Evolutionary conservation across 2,329 filamentous ascomycete species (phyloP).

Genomic region (Talaromyces islandicus): DNA sequence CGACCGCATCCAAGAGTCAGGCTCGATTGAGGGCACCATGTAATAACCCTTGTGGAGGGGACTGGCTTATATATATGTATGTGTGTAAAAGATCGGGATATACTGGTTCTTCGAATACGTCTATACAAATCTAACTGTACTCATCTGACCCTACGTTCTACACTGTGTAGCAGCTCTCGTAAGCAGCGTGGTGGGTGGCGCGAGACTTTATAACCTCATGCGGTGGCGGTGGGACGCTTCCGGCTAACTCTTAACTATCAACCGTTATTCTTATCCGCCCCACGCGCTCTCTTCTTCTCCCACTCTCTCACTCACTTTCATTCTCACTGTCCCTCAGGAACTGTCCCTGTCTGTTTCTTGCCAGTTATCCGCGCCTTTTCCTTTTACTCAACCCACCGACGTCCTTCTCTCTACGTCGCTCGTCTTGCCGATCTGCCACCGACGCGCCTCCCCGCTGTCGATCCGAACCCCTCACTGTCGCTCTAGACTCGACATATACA

Average conservation of each 20-base stretch:
- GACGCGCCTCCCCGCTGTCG: neutral
- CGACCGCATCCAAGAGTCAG: constrained; percentile 13
- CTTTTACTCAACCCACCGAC: neutral
- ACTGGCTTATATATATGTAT: neutral
- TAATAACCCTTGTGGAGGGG: neutral
- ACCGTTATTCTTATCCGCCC: neutral
- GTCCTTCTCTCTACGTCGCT: neutral
- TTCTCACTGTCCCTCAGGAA: neutral
- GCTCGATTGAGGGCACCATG: constrained; percentile 4
- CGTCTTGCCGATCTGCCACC: neutral
- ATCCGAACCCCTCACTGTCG: neutral
- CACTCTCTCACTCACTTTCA: neutral
- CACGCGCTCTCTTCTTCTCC: neutral
- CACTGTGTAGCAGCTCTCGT: neutral
- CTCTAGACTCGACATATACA: neutral
- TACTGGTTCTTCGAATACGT: neutral
- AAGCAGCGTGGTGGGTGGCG: neutral
- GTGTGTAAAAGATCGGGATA: neutral
- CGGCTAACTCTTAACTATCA: too few relatives aligned
- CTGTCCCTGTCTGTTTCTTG: neutral
- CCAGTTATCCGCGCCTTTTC: neutral
- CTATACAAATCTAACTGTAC: neutral
- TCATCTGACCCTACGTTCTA: neutral
- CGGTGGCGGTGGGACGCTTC: constrained; percentile 11
- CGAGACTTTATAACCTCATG: constrained; percentile 5